phyloP scores from a whole-genome alignment of 495 filamentous ascomycete species.

The Talaromyces borbonicus region DNA sequence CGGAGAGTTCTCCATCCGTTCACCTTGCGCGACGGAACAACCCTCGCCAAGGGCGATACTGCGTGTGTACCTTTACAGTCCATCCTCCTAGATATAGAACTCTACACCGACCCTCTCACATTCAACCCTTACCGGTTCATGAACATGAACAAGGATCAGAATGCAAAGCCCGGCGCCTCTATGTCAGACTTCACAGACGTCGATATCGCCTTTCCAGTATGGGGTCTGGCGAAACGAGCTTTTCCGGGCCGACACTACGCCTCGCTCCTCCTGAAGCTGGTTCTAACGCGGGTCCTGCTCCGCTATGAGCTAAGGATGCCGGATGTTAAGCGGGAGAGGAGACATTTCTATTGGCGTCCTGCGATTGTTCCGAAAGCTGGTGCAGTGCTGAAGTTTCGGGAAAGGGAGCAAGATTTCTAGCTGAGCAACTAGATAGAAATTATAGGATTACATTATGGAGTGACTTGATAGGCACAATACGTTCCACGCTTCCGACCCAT shows the following conservation, averaged over 20 bases:
- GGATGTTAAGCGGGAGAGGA: not conserved
- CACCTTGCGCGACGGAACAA: not conserved
- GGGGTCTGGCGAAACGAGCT: slow-evolving; percentile 5
- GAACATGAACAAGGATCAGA: not conserved
- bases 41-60: not conserved
- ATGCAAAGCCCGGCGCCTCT: not conserved
- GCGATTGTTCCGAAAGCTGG: slow-evolving; percentile 16
- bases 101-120: slow-evolving; percentile 3
- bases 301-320: slow-evolving; percentile 8
- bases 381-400: not conserved
- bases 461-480: too few relatives aligned
- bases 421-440: too few relatives aligned
- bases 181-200: slow-evolving; percentile 7
- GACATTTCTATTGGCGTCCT: slow-evolving; percentile 8
- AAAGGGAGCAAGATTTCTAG: not conserved
- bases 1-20: not conserved
- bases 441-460: too few relatives aligned
- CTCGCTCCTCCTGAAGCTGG: slow-evolving; percentile 9
- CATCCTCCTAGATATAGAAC: not conserved
- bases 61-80: not conserved
- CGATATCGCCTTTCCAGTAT: slow-evolving; percentile 4
- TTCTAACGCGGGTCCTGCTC: slow-evolving; percentile 8
- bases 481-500: too few relatives aligned
- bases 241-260: slow-evolving; percentile 12
- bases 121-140: slow-evolving; percentile 1